Conservation (phyloP, 768 basidiomycete species). For the Tubosaeta sp. region DNA sequence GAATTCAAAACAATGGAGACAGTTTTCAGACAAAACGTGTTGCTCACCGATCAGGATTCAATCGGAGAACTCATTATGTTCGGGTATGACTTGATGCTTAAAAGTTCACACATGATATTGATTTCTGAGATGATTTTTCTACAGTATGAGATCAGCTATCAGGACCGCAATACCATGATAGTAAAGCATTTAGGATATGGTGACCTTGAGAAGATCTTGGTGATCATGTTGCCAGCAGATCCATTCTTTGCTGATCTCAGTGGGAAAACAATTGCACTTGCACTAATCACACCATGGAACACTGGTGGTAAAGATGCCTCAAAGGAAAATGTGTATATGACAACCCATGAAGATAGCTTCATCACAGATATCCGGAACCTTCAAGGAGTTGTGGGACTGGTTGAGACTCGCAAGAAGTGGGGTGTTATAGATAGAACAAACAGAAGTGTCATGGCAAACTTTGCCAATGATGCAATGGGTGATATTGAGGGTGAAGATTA, state of each 20-base stretch:
- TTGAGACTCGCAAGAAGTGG: conserved; percentile 12
- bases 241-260: neutral
- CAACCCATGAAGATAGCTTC: neutral
- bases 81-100: too few relatives aligned
- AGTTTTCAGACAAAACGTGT: neutral
- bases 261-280: conserved; percentile 8
- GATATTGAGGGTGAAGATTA: too few relatives aligned
- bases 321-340: conserved; percentile 1
- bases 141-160: conserved; percentile 7
- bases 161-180: too few relatives aligned
- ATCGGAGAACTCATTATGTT: neutral
- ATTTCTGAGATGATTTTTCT: too few relatives aligned
- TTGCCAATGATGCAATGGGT: too few relatives aligned
- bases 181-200: conserved; percentile 6
- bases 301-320: neutral
- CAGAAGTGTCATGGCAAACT: too few relatives aligned
- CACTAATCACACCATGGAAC: conserved; percentile 13
- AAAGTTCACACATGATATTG: too few relatives aligned
- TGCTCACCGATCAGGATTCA: neutral
- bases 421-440: conserved; percentile 17
- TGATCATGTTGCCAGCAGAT: conserved; percentile 4
- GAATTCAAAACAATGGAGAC: neutral
- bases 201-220: conserved; percentile 15
- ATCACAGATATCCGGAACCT: conserved; percentile 14
- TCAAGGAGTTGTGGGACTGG: conserved; percentile 13